Evolutionary conservation across 371 early-diverging fungal species (phyloP).

Genomic region (Mucor velutinosus): DNA sequence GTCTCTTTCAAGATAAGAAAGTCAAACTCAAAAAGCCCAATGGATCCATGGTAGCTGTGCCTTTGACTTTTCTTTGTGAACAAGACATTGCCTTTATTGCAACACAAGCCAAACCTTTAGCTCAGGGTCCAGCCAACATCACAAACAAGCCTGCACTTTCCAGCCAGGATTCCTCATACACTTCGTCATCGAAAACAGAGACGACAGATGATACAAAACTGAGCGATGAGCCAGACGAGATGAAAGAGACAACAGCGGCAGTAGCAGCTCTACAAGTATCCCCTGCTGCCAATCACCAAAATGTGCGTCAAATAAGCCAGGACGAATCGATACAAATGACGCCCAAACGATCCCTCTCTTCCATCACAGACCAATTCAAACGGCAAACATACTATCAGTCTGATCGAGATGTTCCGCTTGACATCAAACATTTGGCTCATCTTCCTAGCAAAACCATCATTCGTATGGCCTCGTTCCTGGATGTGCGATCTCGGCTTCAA

Average conservation of each 20-base stretch:
- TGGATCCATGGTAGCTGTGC: conserved; percentile 41
- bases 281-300: conserved; percentile 5
- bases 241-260: neutral
- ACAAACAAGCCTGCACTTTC: neutral
- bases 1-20: conserved; percentile 42
- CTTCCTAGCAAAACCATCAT: conserved; percentile 9
- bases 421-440: conserved; percentile 2
- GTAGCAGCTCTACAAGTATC: neutral
- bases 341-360: conserved; percentile 29
- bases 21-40: conserved; percentile 41
- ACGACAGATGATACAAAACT: neutral
- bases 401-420: neutral
- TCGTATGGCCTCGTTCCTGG: conserved; percentile 15
- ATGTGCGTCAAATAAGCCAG: conserved; percentile 21
- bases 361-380: conserved; percentile 23
- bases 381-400: conserved; percentile 11
- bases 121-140: neutral
- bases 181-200: neutral
- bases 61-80: conserved; percentile 35
- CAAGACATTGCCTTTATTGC: conserved; percentile 40
- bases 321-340: conserved; percentile 26
- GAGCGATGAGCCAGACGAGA: neutral
- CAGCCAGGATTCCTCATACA: neutral
- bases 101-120: conserved; percentile 4
- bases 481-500: conserved; percentile 26